A percentile compares a stretch with the other conserved stretches of the same genome.
Conservation (phyloP, 345 rosid species). For the Gossypium mustelinum region DNA sequence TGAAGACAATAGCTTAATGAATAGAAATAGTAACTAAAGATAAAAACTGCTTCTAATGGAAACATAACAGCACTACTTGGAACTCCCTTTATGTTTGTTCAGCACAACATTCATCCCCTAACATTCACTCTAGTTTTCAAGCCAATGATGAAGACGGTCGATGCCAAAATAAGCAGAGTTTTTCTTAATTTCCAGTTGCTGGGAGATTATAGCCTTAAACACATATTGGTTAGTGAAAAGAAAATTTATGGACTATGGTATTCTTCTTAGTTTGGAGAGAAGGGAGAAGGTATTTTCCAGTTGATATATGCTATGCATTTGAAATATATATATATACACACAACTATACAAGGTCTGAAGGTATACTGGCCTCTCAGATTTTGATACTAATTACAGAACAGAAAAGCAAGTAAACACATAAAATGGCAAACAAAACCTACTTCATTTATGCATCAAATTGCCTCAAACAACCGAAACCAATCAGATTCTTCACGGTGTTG, state of each 20-base stretch:
- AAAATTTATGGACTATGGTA: background rate
- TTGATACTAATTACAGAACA: background rate
- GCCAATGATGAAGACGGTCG: slow-evolving; percentile 33
- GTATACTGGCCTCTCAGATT: background rate
- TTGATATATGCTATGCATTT: background rate
- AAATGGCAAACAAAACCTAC: background rate
- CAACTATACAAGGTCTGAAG: background rate
- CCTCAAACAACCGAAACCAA: background rate
- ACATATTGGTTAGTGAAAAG: no score
- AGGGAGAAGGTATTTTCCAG: background rate
- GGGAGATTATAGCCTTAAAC: background rate
- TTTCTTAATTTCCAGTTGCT: slow-evolving; percentile 31
- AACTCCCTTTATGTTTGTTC: slow-evolving; percentile 52
- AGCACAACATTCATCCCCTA: slow-evolving; percentile 76
- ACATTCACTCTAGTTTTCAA: slow-evolving; percentile 55
- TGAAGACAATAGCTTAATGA: background rate
- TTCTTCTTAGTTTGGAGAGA: background rate
- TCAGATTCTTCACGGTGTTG: background rate
- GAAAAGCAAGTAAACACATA: background rate
- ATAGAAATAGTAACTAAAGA: background rate
- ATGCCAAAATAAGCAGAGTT: slow-evolving; percentile 24
- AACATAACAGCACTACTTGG: slow-evolving; percentile 39
- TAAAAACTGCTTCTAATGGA: no score
- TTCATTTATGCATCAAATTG: slow-evolving; percentile 2
- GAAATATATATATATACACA: background rate